phyloP scores from a whole-genome alignment of 1,284 basidiomycete genomes.

The Ustilago tritici region DNA sequence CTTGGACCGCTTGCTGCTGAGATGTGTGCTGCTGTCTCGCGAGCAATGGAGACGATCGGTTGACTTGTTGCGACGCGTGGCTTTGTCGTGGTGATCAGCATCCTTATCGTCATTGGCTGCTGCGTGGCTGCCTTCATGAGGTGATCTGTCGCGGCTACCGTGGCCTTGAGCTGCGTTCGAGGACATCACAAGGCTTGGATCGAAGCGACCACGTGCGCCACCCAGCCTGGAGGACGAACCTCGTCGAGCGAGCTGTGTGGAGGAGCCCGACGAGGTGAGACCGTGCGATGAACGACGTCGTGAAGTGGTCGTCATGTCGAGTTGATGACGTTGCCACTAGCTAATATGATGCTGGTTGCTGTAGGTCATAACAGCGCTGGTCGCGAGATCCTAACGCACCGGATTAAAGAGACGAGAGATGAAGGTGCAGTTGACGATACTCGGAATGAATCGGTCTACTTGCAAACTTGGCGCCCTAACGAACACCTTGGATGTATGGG shows the following conservation, averaged over 20 bases:
- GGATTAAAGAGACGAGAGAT: background rate
- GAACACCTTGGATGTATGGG: background rate
- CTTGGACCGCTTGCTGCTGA: constrained; percentile 55
- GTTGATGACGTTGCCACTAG: constrained; percentile 14
- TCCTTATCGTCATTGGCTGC: constrained; percentile 25
- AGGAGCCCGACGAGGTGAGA: constrained; percentile 49
- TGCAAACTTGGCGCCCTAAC: background rate
- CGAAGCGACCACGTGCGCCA: constrained; percentile 49
- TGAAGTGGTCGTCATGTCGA: constrained; percentile 42
- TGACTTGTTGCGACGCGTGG: constrained; percentile 48
- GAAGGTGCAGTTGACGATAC: background rate
- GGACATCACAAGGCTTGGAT: constrained; percentile 58
- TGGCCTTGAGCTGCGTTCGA: constrained; percentile 37
- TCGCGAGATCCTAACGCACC: background rate
- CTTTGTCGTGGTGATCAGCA: constrained; percentile 19
- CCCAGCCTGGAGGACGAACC: constrained; percentile 42
- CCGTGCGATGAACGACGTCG: constrained; percentile 42
- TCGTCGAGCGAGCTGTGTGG: constrained; percentile 45
- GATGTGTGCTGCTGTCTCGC: constrained; percentile 50
- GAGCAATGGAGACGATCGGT: constrained; percentile 54
- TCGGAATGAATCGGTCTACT: background rate
- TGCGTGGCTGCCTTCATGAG: constrained; percentile 19
- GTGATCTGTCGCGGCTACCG: constrained; percentile 26
- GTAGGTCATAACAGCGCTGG: constrained; percentile 2
- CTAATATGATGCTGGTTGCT: background rate